A percentile compares a stretch with the other conserved stretches of the same genome.
These are phyloP conservation scores for Rubia yunnanensis DNA, from an alignment of 257 asterid genomes.

Conservation along the genomic window DNA sequence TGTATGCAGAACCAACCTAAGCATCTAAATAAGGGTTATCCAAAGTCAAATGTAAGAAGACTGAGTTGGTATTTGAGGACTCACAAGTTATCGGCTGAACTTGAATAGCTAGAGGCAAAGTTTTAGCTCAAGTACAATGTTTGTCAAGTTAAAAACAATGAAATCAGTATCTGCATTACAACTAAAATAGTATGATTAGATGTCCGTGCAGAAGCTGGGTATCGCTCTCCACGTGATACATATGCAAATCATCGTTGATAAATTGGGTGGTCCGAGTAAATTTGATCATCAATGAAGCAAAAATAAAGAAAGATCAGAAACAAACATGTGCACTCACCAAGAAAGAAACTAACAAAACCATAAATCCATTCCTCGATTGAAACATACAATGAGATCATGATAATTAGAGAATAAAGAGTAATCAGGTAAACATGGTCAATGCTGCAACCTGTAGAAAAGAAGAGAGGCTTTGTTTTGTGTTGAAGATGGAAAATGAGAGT, in stretches of 20 bases:
- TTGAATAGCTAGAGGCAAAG: slow-evolving; percentile 59
- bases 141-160: slow-evolving; percentile 11
- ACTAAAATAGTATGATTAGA: slow-evolving; percentile 46
- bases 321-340: slow-evolving; percentile 12
- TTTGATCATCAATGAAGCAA: slow-evolving; percentile 75
- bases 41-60: not conserved
- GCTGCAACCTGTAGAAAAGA: slow-evolving; percentile 62
- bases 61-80: slow-evolving; percentile 16
- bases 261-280: slow-evolving; percentile 93
- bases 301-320: slow-evolving; percentile 13
- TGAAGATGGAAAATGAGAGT: slow-evolving; percentile 4
- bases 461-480: too few relatives aligned
- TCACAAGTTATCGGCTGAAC: slow-evolving; percentile 45
- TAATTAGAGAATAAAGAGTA: slow-evolving; percentile 97
- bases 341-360: slow-evolving; percentile 9
- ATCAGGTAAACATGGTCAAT: slow-evolving; percentile 95
- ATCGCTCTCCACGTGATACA: slow-evolving; percentile 95
- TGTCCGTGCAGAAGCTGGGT: slow-evolving; percentile 97
- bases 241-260: slow-evolving; percentile 90
- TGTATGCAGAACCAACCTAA: too few relatives aligned
- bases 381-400: slow-evolving; percentile 97
- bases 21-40: too few relatives aligned
- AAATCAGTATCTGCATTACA: slow-evolving; percentile 1
- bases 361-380: slow-evolving; percentile 73
- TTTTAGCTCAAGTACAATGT: slow-evolving; percentile 38